Percentiles rank a stretch among this genome's conserved stretches.
Evolutionary conservation across 257 asterid genomes (phyloP).

Genomic region (Solanum boliviense): DNA sequence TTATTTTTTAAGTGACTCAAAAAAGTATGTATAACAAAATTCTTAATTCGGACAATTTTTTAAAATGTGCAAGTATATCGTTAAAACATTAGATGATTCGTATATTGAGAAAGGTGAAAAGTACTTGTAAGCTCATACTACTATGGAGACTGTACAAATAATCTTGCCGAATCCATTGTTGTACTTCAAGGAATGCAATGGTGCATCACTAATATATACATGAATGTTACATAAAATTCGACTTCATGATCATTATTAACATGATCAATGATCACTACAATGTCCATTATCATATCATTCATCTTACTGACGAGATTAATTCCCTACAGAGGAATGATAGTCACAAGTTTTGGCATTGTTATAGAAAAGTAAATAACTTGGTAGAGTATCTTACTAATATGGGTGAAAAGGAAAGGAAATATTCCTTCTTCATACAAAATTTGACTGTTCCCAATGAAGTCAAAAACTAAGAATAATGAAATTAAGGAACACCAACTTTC

Average conservation of each 20-base stretch:
- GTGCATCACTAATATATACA: neutral
- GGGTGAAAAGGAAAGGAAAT: neutral
- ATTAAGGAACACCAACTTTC: neutral
- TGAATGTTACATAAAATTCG: neutral
- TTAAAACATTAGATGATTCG: too few species aligned
- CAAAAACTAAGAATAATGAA: neutral
- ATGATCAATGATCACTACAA: neutral
- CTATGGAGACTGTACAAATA: neutral
- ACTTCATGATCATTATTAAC: neutral
- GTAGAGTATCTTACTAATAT: too few species aligned
- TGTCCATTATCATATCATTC: too few species aligned
- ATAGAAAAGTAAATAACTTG: too few species aligned
- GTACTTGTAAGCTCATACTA: neutral
- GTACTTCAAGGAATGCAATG: too few species aligned
- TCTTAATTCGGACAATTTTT: too few species aligned
- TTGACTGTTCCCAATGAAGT: neutral
- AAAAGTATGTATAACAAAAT: too few species aligned
- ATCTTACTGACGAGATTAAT: too few species aligned
- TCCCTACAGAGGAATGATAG: too few species aligned
- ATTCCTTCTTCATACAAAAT: neutral
- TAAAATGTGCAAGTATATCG: too few species aligned
- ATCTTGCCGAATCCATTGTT: neutral
- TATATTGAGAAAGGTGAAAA: too few species aligned
- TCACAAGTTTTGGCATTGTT: neutral
- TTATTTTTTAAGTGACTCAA: too few species aligned